phyloP scores from a whole-genome alignment of 192 early-diverging fungal species.

The Backusella morwellensis region DNA sequence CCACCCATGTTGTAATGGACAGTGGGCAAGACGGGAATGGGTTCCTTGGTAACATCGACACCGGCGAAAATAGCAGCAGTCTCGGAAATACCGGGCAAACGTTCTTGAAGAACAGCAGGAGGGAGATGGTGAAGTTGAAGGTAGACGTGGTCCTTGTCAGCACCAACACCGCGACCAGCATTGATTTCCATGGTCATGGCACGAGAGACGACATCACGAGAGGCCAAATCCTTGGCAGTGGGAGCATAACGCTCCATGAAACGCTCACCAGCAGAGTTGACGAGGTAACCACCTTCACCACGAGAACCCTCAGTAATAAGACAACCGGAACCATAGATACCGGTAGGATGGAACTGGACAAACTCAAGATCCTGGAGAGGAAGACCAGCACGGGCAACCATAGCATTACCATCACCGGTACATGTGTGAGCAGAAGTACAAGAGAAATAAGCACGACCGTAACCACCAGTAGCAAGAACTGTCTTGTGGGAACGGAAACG shows the following conservation, averaged over 20 bases:
- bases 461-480: constrained; percentile 97
- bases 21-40: constrained; percentile 97
- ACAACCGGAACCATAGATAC: constrained; percentile 98
- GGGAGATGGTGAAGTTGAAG: constrained; percentile 96
- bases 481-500: constrained; percentile 98
- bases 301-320: constrained; percentile 93
- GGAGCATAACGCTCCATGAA: constrained; percentile 99
- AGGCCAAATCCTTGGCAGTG: constrained; percentile 96
- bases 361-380: constrained; percentile 99
- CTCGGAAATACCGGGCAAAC: constrained; percentile 98
- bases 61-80: constrained; percentile 99
- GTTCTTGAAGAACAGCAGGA: constrained; percentile 86
- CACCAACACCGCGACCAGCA: constrained; percentile 95
- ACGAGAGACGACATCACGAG: constrained; percentile 96
- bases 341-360: constrained; percentile 99
- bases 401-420: constrained; percentile 99
- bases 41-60: constrained; percentile 99
- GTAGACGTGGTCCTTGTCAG: constrained; percentile 95
- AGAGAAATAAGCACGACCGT: constrained; percentile 98
- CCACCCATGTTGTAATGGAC: constrained; percentile 99
- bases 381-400: constrained; percentile 95
- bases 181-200: constrained; percentile 98
- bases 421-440: constrained; percentile 98
- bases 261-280: constrained; percentile 95
- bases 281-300: constrained; percentile 96